Base-by-base conservation (phyloP, 139 green algal genomes). In the Micractinium conductrix region DNA sequence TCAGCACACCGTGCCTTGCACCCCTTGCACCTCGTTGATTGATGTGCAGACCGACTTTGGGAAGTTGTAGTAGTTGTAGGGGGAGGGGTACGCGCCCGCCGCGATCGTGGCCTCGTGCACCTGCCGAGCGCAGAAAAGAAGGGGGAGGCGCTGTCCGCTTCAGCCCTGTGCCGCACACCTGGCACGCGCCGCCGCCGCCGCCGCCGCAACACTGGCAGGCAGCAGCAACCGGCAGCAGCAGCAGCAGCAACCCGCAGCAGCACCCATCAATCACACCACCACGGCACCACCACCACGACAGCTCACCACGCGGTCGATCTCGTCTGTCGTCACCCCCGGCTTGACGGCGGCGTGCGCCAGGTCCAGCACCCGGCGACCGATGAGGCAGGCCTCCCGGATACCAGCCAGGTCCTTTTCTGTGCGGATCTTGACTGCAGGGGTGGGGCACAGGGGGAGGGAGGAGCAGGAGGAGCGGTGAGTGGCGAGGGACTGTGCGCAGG, bases 1-100 rank as follows among this genome's bases (percentile, higher is more conserved):
- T n/a, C n/a, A n/a, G n/a, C n/a, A n/a, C n/a, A n/a, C n/a, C n/a
- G n/a, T n/a, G n/a, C n/a, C n/a, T n/a, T n/a, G n/a, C n/a, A n/a
- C n/a, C n/a, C n/a, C n/a, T n/a, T n/a, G n/a, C n/a, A n/a, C n/a
- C 92, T 99, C 97, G 81, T 99, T 99, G 44, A 99, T 91, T 45
- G 91, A 96, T 22, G 97, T 99, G 92, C 97, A 99, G 9, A 98
- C 94, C 8, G 88, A 95, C 76, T 99, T 99, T 44, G 97, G 97
- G 95, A 84, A 91, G 73, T 76, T 81, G 73, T 74, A 93, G 88
- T 98, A 99, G 71, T 95, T 98, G 67, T 97, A 93, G 12, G 97
- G 97, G 14, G 94, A 98, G 4, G 97, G 97, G 91, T 99, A 99
- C 17, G 96, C 96, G 26, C 93, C 93, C 37, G 87, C 86, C 0